These are phyloP conservation scores for Lotus japonicus DNA, from an alignment of 306 rosid genomes.

Conservation along the genomic window DNA sequence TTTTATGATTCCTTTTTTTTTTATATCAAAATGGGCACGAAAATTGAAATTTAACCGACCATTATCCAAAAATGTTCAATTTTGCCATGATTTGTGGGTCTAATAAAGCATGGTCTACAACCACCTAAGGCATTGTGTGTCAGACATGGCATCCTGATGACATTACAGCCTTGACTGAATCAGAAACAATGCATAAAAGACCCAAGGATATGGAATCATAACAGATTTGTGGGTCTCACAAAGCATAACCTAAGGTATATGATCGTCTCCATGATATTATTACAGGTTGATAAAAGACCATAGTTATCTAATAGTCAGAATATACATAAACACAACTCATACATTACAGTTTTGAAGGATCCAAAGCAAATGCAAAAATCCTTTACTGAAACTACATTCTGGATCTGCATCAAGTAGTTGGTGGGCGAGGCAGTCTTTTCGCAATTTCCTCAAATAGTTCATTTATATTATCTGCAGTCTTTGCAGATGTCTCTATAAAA, in stretches of 20 bases:
- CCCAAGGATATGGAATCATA: background rate
- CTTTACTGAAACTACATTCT: background rate
- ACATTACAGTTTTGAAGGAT: conserved; percentile 16
- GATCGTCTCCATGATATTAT: conserved; percentile 9
- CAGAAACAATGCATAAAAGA: background rate
- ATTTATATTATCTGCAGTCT: conserved; percentile 95
- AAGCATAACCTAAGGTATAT: conserved; percentile 11
- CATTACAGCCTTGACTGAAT: background rate
- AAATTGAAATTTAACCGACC: background rate
- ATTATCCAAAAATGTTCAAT: conserved; percentile 6
- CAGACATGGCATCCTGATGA: background rate
- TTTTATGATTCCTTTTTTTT: too few species aligned
- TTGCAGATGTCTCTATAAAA: conserved; percentile 98
- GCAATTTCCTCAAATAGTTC: conserved; percentile 88
- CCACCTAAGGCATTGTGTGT: background rate
- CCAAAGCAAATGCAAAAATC: conserved; percentile 23
- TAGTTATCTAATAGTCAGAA: conserved; percentile 18
- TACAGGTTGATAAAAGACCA: conserved; percentile 18
- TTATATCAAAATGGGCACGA: background rate
- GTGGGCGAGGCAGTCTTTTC: conserved; percentile 49
- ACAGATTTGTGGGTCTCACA: conserved; percentile 9
- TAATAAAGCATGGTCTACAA: background rate
- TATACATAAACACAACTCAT: conserved; percentile 24
- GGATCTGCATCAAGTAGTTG: conserved; percentile 16
- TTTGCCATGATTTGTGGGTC: background rate